Evolutionary conservation across 805 yeast species (phyloP).

Genomic region (Wickerhamomyces xylosicus): DNA sequence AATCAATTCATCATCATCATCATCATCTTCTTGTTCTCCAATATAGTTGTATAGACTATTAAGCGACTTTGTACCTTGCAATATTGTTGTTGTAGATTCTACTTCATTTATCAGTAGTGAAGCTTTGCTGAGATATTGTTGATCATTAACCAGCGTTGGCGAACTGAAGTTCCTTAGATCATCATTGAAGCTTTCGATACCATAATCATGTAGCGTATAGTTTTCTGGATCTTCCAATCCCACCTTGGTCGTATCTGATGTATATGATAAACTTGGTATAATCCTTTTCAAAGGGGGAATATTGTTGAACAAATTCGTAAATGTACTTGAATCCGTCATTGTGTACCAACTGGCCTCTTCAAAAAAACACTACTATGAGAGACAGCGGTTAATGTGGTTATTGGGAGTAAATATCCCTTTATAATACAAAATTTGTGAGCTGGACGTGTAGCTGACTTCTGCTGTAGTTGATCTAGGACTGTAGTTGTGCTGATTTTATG

Average conservation of each 20-base stretch:
- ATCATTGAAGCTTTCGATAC: slow-evolving; percentile 12
- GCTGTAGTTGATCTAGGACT: no score
- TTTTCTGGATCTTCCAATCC: slow-evolving; percentile 2
- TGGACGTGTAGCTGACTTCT: no score
- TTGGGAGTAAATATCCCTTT: no score
- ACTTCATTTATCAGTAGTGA: slow-evolving; percentile 4
- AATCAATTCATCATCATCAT: background rate
- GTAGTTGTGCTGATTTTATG: no score
- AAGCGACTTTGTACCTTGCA: no score
- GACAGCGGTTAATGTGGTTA: no score
- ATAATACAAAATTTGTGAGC: no score
- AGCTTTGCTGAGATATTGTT: slow-evolving; percentile 1
- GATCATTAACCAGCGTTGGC: slow-evolving; percentile 17
- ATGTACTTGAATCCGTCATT: background rate
- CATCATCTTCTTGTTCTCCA: no score
- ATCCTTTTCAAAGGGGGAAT: background rate
- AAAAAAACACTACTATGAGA: no score
- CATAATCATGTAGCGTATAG: slow-evolving; percentile 17
- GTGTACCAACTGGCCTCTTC: background rate
- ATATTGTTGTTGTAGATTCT: background rate
- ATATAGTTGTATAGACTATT: no score
- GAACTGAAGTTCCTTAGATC: slow-evolving; percentile 12
- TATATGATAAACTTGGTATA: background rate
- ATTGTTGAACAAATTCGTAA: background rate
- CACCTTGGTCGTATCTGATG: background rate